Evolutionary conservation across 495 filamentous ascomycete genomes (phyloP), one percentile per base, ranked within the genome.

Genomic region (Bacidia rubella): DNA sequence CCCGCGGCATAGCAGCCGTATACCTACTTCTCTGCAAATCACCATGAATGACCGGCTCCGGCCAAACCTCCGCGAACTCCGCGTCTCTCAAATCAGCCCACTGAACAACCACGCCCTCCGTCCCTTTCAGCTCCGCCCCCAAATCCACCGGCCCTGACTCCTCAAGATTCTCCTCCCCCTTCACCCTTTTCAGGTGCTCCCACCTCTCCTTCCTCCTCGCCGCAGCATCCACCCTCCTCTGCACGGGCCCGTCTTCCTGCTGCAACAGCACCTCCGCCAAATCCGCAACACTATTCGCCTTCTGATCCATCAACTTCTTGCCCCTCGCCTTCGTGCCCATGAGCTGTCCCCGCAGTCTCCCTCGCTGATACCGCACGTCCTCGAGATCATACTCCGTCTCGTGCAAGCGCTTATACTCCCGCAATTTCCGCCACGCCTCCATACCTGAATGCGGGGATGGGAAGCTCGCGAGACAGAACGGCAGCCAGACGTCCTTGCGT

Each of bases 401-500:
- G 70, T 88, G 86, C 39, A 84, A 66, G 52, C 66, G 71, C 51
- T 80, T 74, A 68, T 89, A 86, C 68, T 98, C 92, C 57, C 85
- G 85, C 49, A 96, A 79, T 56, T 82, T 80, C 47, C 81, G 78
- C 68, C 75, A 95, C 27, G 87, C 84, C 57, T 76, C 73, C 41
- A 84, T 78, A 12, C 92, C 92, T 57, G 87, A 68, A 35, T 71
- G 60, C 39, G 72, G 65, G 26, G 73, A 66, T 22, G 80, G 75
- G 66, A 97, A 87, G 59, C 79, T 69, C 39, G 95, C 79, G 39
- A 82, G 74, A 53, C 79, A 86, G 61, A 92, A 74, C 0, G 86
- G 85, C n/a, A 67, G 68, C 92, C 92, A 98, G 66, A 90, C 78
- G 65, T 98, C 92, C 69, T 87, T 89, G 54, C 92, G 87, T 42